phyloP scores from a whole-genome alignment of 257 asterid genomes.

The Rhazya stricta region DNA sequence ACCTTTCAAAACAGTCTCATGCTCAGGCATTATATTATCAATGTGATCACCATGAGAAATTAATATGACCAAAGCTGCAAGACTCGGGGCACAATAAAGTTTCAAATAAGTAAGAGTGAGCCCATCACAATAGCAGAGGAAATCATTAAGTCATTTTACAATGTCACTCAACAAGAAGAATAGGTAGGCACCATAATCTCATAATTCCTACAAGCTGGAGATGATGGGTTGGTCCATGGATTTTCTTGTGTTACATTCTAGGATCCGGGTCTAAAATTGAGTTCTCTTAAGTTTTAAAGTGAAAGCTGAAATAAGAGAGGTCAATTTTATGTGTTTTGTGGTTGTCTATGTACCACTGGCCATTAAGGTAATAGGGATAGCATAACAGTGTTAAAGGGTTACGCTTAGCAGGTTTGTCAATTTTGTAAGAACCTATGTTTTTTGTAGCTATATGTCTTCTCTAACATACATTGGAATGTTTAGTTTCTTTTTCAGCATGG shows the following conservation, averaged over 20 bases:
- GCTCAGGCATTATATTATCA: conserved; percentile 45
- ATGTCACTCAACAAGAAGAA: conserved; percentile 4
- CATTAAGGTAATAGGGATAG: neutral
- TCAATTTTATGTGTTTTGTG: neutral
- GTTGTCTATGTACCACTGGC: neutral
- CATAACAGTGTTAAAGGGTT: neutral
- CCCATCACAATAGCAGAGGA: neutral
- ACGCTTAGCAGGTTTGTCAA: neutral
- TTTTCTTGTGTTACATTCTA: too few species aligned
- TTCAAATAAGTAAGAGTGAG: conserved; percentile 4
- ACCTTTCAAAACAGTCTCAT: conserved; percentile 68
- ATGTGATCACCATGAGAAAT: conserved; percentile 71
- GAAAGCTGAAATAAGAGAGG: neutral
- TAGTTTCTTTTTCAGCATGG: too few species aligned
- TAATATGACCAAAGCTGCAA: conserved; percentile 69
- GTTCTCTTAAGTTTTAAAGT: neutral
- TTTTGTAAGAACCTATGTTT: neutral
- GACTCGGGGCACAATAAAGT: conserved; percentile 42
- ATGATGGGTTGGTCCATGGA: too few species aligned
- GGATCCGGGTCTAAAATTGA: neutral
- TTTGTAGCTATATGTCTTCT: too few species aligned
- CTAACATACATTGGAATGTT: too few species aligned
- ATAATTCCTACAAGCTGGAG: too few species aligned
- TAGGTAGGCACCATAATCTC: neutral
- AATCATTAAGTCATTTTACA: neutral